Conservation (phyloP, 1,284 basidiomycete species). For the Apiotrichum sp. region DNA sequence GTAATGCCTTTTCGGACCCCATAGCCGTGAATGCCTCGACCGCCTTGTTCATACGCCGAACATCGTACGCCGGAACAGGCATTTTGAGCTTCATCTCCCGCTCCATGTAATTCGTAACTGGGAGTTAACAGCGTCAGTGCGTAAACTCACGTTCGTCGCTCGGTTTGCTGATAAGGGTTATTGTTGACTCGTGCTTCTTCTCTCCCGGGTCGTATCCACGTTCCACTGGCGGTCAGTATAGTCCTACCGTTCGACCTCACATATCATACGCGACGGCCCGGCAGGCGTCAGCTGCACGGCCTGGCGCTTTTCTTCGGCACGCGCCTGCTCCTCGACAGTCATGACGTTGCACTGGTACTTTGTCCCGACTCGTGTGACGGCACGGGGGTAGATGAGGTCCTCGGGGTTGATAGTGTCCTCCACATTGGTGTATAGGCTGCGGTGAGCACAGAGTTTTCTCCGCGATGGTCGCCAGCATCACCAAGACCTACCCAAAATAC, state of each 20-base stretch:
- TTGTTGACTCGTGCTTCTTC: constrained; percentile 33
- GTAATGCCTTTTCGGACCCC: constrained; percentile 27
- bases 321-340: constrained; percentile 42
- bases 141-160: constrained; percentile 31
- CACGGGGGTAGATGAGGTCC: constrained; percentile 88
- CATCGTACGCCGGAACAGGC: constrained; percentile 35
- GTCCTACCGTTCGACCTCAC: constrained; percentile 8
- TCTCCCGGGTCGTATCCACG: constrained; percentile 35
- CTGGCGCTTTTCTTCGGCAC: constrained; percentile 18
- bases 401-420: constrained; percentile 89
- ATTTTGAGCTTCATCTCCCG: constrained; percentile 25
- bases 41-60: constrained; percentile 32
- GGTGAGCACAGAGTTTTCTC: not conserved
- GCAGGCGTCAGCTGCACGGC: constrained; percentile 15
- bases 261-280: constrained; percentile 9
- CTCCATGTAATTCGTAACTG: constrained; percentile 36
- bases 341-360: constrained; percentile 68
- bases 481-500: constrained; percentile 76
- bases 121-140: not conserved
- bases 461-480: constrained; percentile 1
- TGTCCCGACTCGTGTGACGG: constrained; percentile 76
- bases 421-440: constrained; percentile 77
- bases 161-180: constrained; percentile 28
- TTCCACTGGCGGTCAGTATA: constrained; percentile 20
- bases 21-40: constrained; percentile 24